Base-by-base conservation (phyloP, 345 rosid species). In the rapeseed (Brassica napus) region DNA sequence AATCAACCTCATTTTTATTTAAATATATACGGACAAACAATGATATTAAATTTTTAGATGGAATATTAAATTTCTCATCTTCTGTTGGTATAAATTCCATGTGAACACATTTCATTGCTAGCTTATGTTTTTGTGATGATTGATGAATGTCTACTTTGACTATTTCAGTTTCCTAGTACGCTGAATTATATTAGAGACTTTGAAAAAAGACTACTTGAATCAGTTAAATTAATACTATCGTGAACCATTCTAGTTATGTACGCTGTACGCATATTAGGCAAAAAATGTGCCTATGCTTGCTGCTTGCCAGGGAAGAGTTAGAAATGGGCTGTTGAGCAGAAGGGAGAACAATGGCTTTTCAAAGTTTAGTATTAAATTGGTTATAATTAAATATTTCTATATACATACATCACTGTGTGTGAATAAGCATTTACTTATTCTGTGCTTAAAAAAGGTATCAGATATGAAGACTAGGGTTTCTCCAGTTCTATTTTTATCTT, bases 381-480 rank as follows among this genome's bases (percentile, higher is more conserved):
- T 31, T 47, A 73, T 68, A 18, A 18, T 18, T 18, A 49, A 30
- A 68, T 60, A 65, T 78, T 71, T n/a, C 67, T 78, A 47, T 61
- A 79, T 49, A 15, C 72, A 66, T 67, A 47, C 82, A 79, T 79
- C 73, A 61, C 73, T 79, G 58, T 73, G 78, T 79, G 82, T 73
- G 82, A 79, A 73, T 61, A 79, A 73, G 78, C 70, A 68, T 79
- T 79, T 79, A 79, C 78, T 79, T 79, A 61, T 74, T 79, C 78
- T 73, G 82, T 68, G 82, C 82, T 79, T 61, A 11, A 61, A 79
- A 79, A 79, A 74, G 82, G 82, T 79, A 68, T 60, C 74, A 73
- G 58, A 73, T 68, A 35, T 68, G 78, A 79, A 68, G 74, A 68
- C 52, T 61, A 74, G 74, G 75, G 82, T 79, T 79, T 79, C 71